These are phyloP conservation scores for Phytopythium sindhum DNA, from an alignment of 352 stramenopile species.

Conservation along the genomic window DNA sequence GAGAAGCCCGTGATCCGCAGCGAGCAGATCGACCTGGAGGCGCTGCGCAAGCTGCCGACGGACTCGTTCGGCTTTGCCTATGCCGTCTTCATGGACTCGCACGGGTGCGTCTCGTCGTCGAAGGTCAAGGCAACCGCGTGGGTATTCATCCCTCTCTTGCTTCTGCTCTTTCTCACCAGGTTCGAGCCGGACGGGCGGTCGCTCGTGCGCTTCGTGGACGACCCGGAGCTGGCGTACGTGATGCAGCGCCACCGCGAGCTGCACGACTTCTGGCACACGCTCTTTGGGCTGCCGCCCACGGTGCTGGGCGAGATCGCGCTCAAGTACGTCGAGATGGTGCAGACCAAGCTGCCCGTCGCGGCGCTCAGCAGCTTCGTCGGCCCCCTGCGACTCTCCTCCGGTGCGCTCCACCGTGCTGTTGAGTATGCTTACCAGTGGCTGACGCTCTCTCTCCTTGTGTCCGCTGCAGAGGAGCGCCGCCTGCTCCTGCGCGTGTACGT, in stretches of 20 bases:
- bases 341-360: conserved; percentile 93
- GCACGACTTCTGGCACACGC: conserved; percentile 97
- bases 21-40: conserved; percentile 66
- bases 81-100: conserved; percentile 85
- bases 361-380: conserved; percentile 92
- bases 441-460: neutral
- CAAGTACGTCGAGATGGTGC: conserved; percentile 97
- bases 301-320: conserved; percentile 95
- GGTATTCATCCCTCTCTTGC: no score
- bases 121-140: no score
- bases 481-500: conserved; percentile 87
- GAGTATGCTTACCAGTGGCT: neutral
- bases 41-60: conserved; percentile 59
- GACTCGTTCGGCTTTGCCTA: conserved; percentile 91
- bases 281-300: conserved; percentile 93
- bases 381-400: conserved; percentile 66
- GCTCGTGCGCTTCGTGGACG: conserved; percentile 87
- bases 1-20: conserved; percentile 85
- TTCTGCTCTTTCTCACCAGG: conserved; percentile 9
- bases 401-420: conserved; percentile 14
- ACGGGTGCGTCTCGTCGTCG: conserved; percentile 44
- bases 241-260: conserved; percentile 93
- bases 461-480: conserved; percentile 48
- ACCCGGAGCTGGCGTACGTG: conserved; percentile 95
- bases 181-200: conserved; percentile 90